phyloP scores from a whole-genome alignment of 257 asterid genomes.

The Leonotis leonurus region DNA sequence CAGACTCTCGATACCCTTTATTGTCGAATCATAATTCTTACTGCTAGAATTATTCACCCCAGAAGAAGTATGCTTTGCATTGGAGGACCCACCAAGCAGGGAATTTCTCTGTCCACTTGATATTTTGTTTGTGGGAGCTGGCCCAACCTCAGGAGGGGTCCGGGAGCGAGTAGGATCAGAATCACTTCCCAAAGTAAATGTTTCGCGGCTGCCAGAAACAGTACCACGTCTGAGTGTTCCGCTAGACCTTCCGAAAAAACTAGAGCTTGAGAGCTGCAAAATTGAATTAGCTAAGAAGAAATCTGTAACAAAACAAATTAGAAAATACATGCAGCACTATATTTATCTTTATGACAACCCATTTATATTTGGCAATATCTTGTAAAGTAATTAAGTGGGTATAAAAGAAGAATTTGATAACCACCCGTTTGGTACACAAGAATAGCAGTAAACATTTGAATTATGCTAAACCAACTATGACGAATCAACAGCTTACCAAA shows the following conservation, averaged over 20 bases:
- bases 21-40: conserved; percentile 58
- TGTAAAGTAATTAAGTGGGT: no score
- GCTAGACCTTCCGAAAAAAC: conserved; percentile 66
- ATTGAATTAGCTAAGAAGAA: neutral
- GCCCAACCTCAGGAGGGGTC: conserved; percentile 72
- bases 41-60: conserved; percentile 38
- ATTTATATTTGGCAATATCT: neutral
- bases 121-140: conserved; percentile 46
- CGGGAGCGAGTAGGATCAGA: conserved; percentile 63
- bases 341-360: neutral
- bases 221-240: conserved; percentile 69
- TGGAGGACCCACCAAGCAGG: conserved; percentile 60
- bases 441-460: neutral
- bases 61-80: conserved; percentile 50
- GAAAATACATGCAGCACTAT: conserved; percentile 9
- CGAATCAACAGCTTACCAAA: conserved; percentile 42
- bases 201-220: conserved; percentile 59
- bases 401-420: no score
- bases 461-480: neutral
- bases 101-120: conserved; percentile 60
- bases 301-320: neutral
- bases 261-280: conserved; percentile 72
- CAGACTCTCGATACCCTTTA: conserved; percentile 65
- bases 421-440: neutral
- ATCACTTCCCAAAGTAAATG: conserved; percentile 48